Base-by-base conservation (phyloP, 2,329 filamentous ascomycete genomes). In the Graphium sp. region DNA sequence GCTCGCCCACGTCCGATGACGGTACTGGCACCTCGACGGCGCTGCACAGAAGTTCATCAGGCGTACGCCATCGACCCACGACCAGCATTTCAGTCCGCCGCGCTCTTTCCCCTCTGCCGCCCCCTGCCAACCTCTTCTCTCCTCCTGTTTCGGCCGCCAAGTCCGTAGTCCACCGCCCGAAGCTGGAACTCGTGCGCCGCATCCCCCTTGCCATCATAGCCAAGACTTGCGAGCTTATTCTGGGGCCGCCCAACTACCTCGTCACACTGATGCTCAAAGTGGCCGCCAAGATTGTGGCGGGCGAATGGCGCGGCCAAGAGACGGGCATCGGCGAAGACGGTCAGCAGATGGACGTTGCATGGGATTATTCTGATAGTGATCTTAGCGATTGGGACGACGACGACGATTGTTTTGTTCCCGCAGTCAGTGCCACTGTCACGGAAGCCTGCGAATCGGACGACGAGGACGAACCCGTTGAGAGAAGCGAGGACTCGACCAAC, bases 221-320 rank as follows among this genome's bases (percentile, higher is more conserved):
- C 32, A 85, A 81, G 50, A 84, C 83, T 0, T 74, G 69, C 36
- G 73, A 80, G 29, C 63, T 89, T 18, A 62, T 92, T 4, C 55
- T 93, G 10, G 73, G 79, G 1, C 83, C 83, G n/a, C 83, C 85
- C 0, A 68, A 75, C 11, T 72, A 85, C 40, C 63, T 92, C 2
- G 66, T 92, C 20, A 62, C 70, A 16, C 58, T 92, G 22, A 84
- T 93, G 62, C 63, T 93, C 5, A 72, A 73, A 32, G 81, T 93
- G 32, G 81, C 84, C 1, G 74, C 79, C 0, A 73, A 69, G 35
- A 82, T 93, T 35, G 66, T 74, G 2, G 60, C 60, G 18, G 69
- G 66, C 12, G 61, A 68, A 52, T 72, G 65, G 74, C 56, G 66
- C 42, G 77, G 67, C 35, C 51, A 66, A 39, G 57, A 70, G 29